Evolutionary conservation across 371 early-diverging fungal species (phyloP).

Genomic region (Apophysomyces variabilis): DNA sequence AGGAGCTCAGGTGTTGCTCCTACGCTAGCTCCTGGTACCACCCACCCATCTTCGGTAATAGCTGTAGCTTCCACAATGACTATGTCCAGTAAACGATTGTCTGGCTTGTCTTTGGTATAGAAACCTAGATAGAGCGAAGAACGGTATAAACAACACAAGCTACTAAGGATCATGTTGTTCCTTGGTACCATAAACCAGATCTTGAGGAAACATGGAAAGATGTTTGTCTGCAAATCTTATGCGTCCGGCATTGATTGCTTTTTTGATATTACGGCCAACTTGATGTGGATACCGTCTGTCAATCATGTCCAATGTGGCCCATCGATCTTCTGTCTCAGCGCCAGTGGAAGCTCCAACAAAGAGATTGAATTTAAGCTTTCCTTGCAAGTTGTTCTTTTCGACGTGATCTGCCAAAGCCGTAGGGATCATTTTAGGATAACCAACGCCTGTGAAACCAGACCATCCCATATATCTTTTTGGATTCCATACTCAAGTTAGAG

Average conservation of each 20-base stretch:
- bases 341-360: constrained; percentile 33
- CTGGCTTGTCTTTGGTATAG: constrained; percentile 24
- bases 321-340: constrained; percentile 30
- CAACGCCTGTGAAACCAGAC: constrained; percentile 40
- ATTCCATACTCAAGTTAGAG: background rate
- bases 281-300: constrained; percentile 36
- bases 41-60: constrained; percentile 32
- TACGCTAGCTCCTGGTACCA: constrained; percentile 36
- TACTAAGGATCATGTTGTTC: background rate
- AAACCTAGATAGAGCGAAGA: constrained; percentile 13
- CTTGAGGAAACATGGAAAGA: constrained; percentile 37
- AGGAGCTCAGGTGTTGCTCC: constrained; percentile 34
- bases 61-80: constrained; percentile 36
- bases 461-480: constrained; percentile 21
- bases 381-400: constrained; percentile 31
- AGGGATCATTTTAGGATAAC: constrained; percentile 35
- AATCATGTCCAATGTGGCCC: constrained; percentile 29
- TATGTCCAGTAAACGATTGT: constrained; percentile 23
- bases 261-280: constrained; percentile 28
- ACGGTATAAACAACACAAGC: no score
- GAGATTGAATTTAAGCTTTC: constrained; percentile 31
- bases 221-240: constrained; percentile 37
- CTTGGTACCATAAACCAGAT: constrained; percentile 23
- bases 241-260: constrained; percentile 29
- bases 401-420: constrained; percentile 31